Evolutionary conservation across 257 asterid genomes (phyloP), one percentile per base, ranked within the genome.

Genomic region (Paulownia fortunei): DNA sequence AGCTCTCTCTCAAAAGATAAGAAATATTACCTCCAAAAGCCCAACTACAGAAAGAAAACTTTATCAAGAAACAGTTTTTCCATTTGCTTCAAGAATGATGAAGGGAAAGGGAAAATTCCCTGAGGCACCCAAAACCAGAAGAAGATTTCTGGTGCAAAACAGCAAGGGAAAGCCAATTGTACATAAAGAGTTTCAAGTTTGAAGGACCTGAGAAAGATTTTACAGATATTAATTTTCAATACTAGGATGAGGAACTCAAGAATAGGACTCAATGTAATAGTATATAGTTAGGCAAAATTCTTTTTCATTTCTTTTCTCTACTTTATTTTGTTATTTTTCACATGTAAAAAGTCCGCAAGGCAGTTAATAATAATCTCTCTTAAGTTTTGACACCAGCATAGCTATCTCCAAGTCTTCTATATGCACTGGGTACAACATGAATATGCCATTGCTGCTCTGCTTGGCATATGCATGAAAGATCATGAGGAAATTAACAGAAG

Each of bases 1-100:
- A 77, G 66, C 83, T 94, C 24, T 83, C 89, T 9, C 90, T 81
- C 78, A 92, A 85, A 52, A 76, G 63, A 72, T 82, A 65, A 30
- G n/a, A 15, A 63, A 63, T n/a, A 11, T 9, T 36, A 24, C 9
- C 51, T 64, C 6, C 16, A 64, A 9, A 37, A 61, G 44, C 42
- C 68, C 44, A 16, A 61, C 16, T 19, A 13, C 59, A 52, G 21
- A 5, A 30, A 30, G 2, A 30, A 30, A 30, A 30, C 36, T 30
- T 30, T 30, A 1, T 30, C 36, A 30, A 30, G 36, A 30, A 30
- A 4, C 36, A 30, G 36, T 30, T 30, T 30, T 30, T n/a, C n/a
- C n/a, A n/a, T n/a, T n/a, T n/a, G n/a, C n/a, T n/a, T n/a, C n/a
- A n/a, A n/a, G n/a, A n/a, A n/a, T n/a, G n/a, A n/a, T n/a, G n/a